A percentile compares a stretch with the other conserved stretches of the same genome.
Conservation (phyloP, 257 asterid genomes). For the Solanum paucissectum region DNA sequence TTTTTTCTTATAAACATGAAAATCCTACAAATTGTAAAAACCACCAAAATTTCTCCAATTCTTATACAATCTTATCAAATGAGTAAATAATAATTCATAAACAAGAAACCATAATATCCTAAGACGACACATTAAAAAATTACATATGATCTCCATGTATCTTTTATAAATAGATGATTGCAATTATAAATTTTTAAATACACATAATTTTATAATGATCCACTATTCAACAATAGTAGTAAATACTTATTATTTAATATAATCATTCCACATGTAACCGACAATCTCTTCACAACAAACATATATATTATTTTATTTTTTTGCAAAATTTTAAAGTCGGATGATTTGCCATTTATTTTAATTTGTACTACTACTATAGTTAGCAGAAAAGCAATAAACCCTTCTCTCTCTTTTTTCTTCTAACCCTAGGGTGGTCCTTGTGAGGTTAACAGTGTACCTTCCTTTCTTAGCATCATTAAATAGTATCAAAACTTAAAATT, state of each 20-base stretch:
- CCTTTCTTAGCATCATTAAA: constrained; percentile 4
- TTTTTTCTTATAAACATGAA: not conserved
- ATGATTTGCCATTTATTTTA: not conserved
- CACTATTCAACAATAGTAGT: not conserved
- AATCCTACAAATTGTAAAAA: not conserved
- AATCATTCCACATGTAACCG: not conserved
- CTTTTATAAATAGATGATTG: not conserved
- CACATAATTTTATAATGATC: not conserved
- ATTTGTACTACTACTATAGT: constrained; percentile 3
- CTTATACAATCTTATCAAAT: not conserved
- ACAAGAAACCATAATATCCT: not conserved
- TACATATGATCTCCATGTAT: not conserved
- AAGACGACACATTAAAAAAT: not conserved
- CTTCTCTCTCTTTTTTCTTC: not conserved
- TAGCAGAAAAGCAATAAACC: constrained; percentile 27
- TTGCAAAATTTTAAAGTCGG: not conserved
- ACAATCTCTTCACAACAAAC: not conserved
- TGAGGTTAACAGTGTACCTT: constrained; percentile 22
- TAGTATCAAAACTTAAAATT: constrained; percentile 1
- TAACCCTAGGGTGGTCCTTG: constrained; percentile 44
- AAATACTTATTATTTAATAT: too few relatives aligned
- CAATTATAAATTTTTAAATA: not conserved
- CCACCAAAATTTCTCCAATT: not conserved
- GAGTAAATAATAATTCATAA: not conserved
- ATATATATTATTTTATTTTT: too few relatives aligned